A percentile compares a stretch with the other conserved stretches of the same genome.
These are phyloP conservation scores for Trypanosoma lewisi DNA, from an alignment of 208 protist species.

Conservation along the genomic window DNA sequence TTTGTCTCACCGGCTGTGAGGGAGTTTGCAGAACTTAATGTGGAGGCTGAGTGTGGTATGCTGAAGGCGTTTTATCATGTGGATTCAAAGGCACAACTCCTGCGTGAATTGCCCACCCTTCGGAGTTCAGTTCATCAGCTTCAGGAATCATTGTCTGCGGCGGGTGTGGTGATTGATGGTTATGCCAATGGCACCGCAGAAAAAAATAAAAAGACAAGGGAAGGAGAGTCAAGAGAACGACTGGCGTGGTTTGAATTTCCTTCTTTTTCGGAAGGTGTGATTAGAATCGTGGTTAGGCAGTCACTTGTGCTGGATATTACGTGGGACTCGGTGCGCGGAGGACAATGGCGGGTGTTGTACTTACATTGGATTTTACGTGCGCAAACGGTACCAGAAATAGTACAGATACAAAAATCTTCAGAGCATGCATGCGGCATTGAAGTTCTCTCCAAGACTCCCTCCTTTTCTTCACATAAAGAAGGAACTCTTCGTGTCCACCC, in stretches of 20 bases:
- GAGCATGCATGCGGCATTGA: not conserved
- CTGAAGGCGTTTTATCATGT: constrained; percentile 45
- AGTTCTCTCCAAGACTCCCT: too few species aligned
- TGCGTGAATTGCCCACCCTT: constrained; percentile 51
- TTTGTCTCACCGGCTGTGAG: constrained; percentile 58
- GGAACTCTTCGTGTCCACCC: constrained; percentile 24
- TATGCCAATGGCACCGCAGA: not conserved
- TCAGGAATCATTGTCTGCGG: constrained; percentile 8
- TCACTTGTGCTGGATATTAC: constrained; percentile 62
- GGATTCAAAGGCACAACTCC: constrained; percentile 52
- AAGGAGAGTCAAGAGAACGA: too few species aligned
- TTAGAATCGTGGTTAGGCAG: constrained; percentile 54
- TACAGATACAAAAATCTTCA: not conserved
- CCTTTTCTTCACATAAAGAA: too few species aligned
- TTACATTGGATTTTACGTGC: constrained; percentile 49
- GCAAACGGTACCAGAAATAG: constrained; percentile 18
- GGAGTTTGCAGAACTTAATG: constrained; percentile 46
- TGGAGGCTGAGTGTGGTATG: constrained; percentile 56
- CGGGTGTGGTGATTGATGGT: constrained; percentile 6
- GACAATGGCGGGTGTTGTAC: constrained; percentile 39
- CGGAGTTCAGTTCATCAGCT: constrained; percentile 6
- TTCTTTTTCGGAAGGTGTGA: constrained; percentile 32
- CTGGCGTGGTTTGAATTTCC: constrained; percentile 34
- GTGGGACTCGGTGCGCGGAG: constrained; percentile 36
- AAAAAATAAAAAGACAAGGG: too few species aligned